phyloP scores from a whole-genome alignment of 225 moss, liverwort and hornwort species.

The Anthoceros angustus region DNA sequence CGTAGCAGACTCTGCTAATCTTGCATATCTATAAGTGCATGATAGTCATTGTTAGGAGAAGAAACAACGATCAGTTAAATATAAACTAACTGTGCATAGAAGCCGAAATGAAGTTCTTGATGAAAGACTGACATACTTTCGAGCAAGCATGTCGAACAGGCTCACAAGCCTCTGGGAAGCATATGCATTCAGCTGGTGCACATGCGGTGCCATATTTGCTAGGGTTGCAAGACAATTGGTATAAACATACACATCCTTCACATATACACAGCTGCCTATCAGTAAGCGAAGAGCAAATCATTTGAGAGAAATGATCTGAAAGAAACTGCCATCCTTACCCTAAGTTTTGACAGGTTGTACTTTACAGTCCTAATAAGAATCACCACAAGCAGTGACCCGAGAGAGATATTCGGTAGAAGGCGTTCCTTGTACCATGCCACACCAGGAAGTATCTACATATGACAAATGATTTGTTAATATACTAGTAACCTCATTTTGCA shows the following conservation, averaged over 20 bases:
- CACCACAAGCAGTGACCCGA: slow-evolving; percentile 36
- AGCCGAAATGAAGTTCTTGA: too few relatives aligned
- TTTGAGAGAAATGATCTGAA: too few relatives aligned
- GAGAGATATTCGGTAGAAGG: slow-evolving; percentile 21
- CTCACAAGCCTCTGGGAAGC: slow-evolving; percentile 24
- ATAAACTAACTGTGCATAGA: too few relatives aligned
- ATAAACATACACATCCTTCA: slow-evolving; percentile 26
- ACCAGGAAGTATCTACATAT: slow-evolving; percentile 17
- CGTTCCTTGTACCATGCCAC: slow-evolving; percentile 38
- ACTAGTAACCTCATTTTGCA: neutral
- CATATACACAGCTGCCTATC: neutral
- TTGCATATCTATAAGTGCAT: slow-evolving; percentile 14
- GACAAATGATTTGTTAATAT: neutral
- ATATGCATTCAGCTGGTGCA: slow-evolving; percentile 29
- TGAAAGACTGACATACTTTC: slow-evolving; percentile 10
- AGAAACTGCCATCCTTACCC: neutral
- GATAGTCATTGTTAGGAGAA: too few relatives aligned
- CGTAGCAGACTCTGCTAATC: slow-evolving; percentile 21
- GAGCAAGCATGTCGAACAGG: slow-evolving; percentile 34
- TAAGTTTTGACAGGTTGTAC: slow-evolving; percentile 28
- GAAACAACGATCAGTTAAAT: too few relatives aligned
- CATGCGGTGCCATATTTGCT: slow-evolving; percentile 41
- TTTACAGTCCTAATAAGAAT: slow-evolving; percentile 37
- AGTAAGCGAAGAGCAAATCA: too few relatives aligned
- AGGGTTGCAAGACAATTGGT: slow-evolving; percentile 35